Percentiles rank a stretch among this genome's conserved stretches.
Conservation (phyloP, 805 yeast genomes). For the Jamesozyma lodderae region DNA sequence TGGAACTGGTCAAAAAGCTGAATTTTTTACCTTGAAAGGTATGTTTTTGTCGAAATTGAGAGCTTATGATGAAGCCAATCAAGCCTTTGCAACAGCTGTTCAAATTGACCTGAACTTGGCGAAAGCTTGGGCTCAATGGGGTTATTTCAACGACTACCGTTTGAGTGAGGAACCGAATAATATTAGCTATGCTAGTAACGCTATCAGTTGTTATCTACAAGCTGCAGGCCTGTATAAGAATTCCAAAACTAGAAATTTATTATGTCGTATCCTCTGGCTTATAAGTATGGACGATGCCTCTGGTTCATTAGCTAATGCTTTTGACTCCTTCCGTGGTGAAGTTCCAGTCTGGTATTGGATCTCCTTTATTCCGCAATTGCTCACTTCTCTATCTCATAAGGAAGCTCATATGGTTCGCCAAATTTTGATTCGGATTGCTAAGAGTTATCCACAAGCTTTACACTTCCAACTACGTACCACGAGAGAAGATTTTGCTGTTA, state of each 20-base stretch:
- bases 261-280: conserved; percentile 89
- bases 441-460: conserved; percentile 93
- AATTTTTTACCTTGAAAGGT: conserved; percentile 93
- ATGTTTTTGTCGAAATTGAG: conserved; percentile 91
- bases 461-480: conserved; percentile 95
- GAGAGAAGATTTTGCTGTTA: conserved; percentile 82
- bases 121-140: conserved; percentile 99
- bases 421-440: conserved; percentile 84
- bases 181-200: conserved; percentile 80
- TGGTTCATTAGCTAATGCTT: conserved; percentile 76
- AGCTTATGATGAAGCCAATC: conserved; percentile 90
- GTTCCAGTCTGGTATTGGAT: conserved; percentile 99
- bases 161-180: conserved; percentile 77
- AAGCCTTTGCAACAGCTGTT: conserved; percentile 96
- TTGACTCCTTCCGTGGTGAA: conserved; percentile 88
- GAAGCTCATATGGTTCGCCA: conserved; percentile 87
- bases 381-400: conserved; percentile 80
- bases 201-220: conserved; percentile 90
- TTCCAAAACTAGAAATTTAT: conserved; percentile 76
- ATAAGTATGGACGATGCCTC: conserved; percentile 80
- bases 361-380: conserved; percentile 87
- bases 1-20: conserved; percentile 97
- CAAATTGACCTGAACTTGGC: conserved; percentile 90
- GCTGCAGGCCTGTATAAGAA: conserved; percentile 96
- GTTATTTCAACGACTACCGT: conserved; percentile 82